A percentile compares a stretch with the other conserved stretches of the same genome.
These are phyloP conservation scores for Candida gigantensis DNA, from an alignment of 1,139 yeast species.

Conservation along the genomic window DNA sequence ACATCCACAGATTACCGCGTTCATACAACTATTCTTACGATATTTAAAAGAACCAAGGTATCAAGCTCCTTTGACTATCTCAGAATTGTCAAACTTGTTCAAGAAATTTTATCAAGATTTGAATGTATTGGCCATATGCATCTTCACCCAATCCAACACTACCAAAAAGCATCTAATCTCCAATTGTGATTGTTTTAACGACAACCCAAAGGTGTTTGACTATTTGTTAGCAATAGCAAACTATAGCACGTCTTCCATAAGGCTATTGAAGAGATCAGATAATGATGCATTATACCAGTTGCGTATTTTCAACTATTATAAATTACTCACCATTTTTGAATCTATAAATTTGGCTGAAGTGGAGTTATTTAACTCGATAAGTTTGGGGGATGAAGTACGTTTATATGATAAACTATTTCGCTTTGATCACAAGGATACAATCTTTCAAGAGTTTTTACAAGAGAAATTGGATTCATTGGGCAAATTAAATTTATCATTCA, in stretches of 20 bases:
- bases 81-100: constrained; percentile 37
- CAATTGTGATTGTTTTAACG: constrained; percentile 28
- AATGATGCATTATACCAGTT: constrained; percentile 39
- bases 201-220: constrained; percentile 37
- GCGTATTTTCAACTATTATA: constrained; percentile 44
- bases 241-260: constrained; percentile 41
- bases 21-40: constrained; percentile 27
- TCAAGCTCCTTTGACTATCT: constrained; percentile 41
- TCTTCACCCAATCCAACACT: constrained; percentile 42
- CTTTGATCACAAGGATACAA: constrained; percentile 42
- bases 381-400: constrained; percentile 29
- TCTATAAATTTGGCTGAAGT: constrained; percentile 38
- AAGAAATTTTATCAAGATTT: constrained; percentile 39
- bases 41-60: constrained; percentile 48
- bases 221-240: constrained; percentile 48
- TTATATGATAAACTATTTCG: constrained; percentile 42
- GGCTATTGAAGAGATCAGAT: constrained; percentile 40
- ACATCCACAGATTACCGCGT: constrained; percentile 15
- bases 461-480: constrained; percentile 34
- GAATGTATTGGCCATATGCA: constrained; percentile 33
- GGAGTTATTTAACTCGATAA: constrained; percentile 29
- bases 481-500: constrained; percentile 28
- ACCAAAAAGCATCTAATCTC: constrained; percentile 42
- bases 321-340: constrained; percentile 35
- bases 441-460: constrained; percentile 37